Conservation (phyloP, 352 stramenopile genomes). For the Globisporangium okanoganense region DNA sequence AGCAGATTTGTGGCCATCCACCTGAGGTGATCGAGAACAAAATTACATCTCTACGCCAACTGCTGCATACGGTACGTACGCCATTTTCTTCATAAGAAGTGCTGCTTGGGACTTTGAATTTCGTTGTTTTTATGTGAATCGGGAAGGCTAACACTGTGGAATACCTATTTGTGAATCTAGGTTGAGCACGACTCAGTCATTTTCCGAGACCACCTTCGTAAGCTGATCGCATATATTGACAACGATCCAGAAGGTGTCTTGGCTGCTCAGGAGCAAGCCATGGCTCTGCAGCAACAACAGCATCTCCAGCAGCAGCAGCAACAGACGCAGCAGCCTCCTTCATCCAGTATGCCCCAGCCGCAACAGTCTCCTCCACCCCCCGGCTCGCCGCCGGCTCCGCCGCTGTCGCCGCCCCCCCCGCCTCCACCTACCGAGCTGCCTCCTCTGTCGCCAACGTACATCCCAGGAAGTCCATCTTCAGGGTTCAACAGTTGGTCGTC, state of each 20-base stretch:
- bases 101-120: neutral
- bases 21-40: constrained; percentile 69
- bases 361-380: constrained; percentile 8
- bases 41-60: constrained; percentile 41
- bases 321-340: constrained; percentile 10
- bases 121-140: neutral
- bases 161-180: constrained; percentile 19
- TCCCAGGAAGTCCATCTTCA: constrained; percentile 1
- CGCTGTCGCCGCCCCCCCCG: constrained; percentile 15
- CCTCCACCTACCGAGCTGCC: constrained; percentile 21
- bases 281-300: constrained; percentile 15
- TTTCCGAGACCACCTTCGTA: constrained; percentile 61
- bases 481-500: constrained; percentile 18
- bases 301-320: constrained; percentile 15
- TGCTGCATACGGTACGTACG: constrained; percentile 46
- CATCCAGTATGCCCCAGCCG: neutral
- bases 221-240: constrained; percentile 75
- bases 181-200: constrained; percentile 69
- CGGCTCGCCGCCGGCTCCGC: constrained; percentile 8
- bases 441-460: constrained; percentile 14
- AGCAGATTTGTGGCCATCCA: constrained; percentile 75
- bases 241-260: constrained; percentile 45
- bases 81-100: too few relatives aligned
- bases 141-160: neutral
- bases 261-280: constrained; percentile 31